phyloP scores from a whole-genome alignment of 2,329 filamentous ascomycete species.

The Claviceps spartinae region DNA sequence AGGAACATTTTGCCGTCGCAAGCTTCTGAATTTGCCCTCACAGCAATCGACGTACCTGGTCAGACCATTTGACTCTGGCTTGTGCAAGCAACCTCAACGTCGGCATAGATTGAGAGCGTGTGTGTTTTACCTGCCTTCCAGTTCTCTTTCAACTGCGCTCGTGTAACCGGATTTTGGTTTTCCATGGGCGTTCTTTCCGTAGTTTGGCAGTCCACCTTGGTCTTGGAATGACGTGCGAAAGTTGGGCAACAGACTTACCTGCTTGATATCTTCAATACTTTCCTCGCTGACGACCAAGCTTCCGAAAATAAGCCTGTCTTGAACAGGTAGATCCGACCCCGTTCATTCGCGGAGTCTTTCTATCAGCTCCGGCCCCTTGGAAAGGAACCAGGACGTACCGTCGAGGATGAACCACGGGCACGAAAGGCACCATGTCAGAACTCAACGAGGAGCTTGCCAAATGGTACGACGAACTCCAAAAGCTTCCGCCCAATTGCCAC shows the following conservation, averaged over 20 bases:
- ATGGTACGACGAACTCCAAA: slow-evolving; percentile 30
- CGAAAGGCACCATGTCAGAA: slow-evolving; percentile 21
- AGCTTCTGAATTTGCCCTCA: background rate
- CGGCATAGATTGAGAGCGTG: background rate
- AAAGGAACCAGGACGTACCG: background rate
- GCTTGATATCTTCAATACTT: background rate
- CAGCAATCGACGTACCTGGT: background rate
- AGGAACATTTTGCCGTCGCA: too few relatives aligned
- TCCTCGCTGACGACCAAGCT: background rate
- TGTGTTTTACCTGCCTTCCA: background rate
- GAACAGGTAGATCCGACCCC: background rate
- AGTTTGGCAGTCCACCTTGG: background rate
- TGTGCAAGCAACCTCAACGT: background rate
- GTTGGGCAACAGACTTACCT: background rate
- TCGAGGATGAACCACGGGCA: slow-evolving; percentile 3
- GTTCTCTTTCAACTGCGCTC: background rate
- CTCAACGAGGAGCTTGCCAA: slow-evolving; percentile 26
- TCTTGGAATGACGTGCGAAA: background rate
- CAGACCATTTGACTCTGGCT: background rate
- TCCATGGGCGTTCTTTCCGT: background rate
- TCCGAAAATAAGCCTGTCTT: background rate
- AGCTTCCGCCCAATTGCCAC: slow-evolving; percentile 39
- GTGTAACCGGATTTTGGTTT: background rate
- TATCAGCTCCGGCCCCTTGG: background rate
- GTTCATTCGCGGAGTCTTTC: background rate